phyloP scores from a whole-genome alignment of 768 basidiomycete genomes.

The Pleurotus salmoneostramineus region DNA sequence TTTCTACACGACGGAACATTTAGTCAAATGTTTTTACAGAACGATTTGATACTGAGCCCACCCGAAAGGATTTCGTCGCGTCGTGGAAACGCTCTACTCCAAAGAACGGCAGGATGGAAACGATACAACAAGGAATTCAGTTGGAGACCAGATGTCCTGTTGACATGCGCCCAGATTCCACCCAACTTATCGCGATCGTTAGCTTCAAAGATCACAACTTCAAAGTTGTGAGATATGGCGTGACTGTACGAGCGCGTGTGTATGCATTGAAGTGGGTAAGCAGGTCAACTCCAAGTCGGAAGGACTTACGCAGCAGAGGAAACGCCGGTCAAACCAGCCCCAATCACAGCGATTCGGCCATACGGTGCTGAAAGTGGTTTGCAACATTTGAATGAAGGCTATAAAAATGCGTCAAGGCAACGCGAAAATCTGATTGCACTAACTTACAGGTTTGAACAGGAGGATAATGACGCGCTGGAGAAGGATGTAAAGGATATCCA shows the following conservation, averaged over 20 bases:
- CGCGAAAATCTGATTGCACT: background rate
- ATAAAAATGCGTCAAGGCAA: background rate
- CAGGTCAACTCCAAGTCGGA: background rate
- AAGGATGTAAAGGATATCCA: background rate
- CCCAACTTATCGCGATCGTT: conserved; percentile 26
- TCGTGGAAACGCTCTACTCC: conserved; percentile 40
- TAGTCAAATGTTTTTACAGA: background rate
- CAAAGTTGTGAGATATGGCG: conserved; percentile 46
- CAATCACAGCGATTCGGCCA: conserved; percentile 46
- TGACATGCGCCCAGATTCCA: conserved; percentile 50
- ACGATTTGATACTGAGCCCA: conserved; percentile 12
- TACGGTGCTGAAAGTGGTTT: conserved; percentile 24
- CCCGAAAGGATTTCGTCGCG: conserved; percentile 47
- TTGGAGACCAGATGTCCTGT: conserved; percentile 46
- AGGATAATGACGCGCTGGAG: background rate
- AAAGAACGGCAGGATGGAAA: conserved; percentile 42
- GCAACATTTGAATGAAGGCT: conserved; percentile 20
- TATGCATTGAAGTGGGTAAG: too few relatives aligned
- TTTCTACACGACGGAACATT: conserved; percentile 21
- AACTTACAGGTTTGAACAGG: background rate
- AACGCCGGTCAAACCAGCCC: conserved; percentile 48
- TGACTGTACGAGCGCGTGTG: conserved; percentile 21
- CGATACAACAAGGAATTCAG: conserved; percentile 48
- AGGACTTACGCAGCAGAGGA: conserved; percentile 42
- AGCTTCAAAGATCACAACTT: conserved; percentile 47